Evolutionary conservation across 129 eudicot genomes (phyloP).

Genomic region (Heracleum sosnowskyi): DNA sequence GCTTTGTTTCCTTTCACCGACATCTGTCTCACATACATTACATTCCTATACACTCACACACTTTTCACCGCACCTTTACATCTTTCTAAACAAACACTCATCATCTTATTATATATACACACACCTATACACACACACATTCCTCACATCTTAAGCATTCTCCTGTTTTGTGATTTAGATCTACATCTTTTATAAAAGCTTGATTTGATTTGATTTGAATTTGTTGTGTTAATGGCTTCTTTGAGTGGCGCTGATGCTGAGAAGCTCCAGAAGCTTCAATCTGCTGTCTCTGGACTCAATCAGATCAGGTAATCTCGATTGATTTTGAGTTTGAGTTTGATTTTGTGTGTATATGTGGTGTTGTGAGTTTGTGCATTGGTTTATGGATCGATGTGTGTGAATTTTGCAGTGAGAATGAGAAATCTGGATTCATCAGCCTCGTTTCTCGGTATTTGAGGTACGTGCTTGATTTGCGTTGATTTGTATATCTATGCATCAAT

Average conservation of each 20-base stretch:
- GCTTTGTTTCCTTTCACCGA: conserved; percentile 9
- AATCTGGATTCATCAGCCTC: conserved; percentile 95
- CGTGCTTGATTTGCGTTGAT: background rate
- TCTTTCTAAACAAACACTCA: no score
- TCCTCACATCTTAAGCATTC: background rate
- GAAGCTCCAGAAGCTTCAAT: conserved; percentile 66
- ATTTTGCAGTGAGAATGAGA: conserved; percentile 83
- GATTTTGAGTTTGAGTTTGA: background rate
- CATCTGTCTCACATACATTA: conserved; percentile 3
- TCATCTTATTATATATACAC: no score
- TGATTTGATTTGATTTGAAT: background rate
- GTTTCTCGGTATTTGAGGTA: conserved; percentile 94
- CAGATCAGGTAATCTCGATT: conserved; percentile 60
- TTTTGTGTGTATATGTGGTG: background rate
- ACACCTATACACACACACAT: background rate
- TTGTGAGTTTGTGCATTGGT: background rate
- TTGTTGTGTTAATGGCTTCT: conserved; percentile 27
- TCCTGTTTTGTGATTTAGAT: background rate
- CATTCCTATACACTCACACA: background rate
- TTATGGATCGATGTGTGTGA: conserved; percentile 5
- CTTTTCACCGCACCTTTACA: background rate
- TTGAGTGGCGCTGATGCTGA: conserved; percentile 53
- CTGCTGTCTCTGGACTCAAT: conserved; percentile 58
- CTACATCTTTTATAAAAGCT: background rate
- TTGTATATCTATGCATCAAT: background rate